phyloP scores from a whole-genome alignment of 2,329 filamentous ascomycete genomes.

The Thelonectria blattea region DNA sequence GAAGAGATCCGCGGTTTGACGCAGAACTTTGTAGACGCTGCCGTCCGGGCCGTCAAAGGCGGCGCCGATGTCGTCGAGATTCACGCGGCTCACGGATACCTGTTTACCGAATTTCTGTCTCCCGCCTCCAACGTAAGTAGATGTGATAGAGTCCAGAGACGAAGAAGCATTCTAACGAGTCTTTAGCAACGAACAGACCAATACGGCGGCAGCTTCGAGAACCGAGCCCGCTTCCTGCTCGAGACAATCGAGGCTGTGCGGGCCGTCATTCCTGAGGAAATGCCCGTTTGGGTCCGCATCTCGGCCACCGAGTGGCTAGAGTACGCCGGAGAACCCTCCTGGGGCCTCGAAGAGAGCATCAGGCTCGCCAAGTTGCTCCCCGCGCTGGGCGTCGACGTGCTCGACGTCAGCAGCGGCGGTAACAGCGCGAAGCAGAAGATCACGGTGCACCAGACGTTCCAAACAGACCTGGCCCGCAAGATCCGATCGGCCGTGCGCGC shows the following conservation, averaged over 20 bases:
- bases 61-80: constrained; percentile 80
- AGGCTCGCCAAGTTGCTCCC: constrained; percentile 63
- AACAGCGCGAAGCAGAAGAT: constrained; percentile 69
- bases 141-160: too few species aligned
- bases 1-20: constrained; percentile 72
- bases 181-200: constrained; percentile 62
- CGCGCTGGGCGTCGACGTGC: constrained; percentile 75
- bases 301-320: constrained; percentile 71
- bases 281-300: constrained; percentile 65
- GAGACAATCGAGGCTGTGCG: constrained; percentile 61
- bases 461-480: constrained; percentile 73
- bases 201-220: constrained; percentile 71
- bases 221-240: constrained; percentile 66
- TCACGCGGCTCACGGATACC: constrained; percentile 69
- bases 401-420: constrained; percentile 82
- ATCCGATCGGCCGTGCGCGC: constrained; percentile 70
- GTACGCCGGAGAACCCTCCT: constrained; percentile 53
- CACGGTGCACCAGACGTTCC: constrained; percentile 69
- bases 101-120: constrained; percentile 70
- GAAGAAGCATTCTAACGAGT: background rate
- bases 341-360: constrained; percentile 68
- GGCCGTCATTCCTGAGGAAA: constrained; percentile 56
- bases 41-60: constrained; percentile 66
- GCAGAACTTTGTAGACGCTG: constrained; percentile 63
- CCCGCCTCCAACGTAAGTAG: constrained; percentile 58